A percentile compares a stretch with the other conserved stretches of the same genome.
phyloP scores from a whole-genome alignment of 345 rosid genomes.

The Mallotus nudiflorus region DNA sequence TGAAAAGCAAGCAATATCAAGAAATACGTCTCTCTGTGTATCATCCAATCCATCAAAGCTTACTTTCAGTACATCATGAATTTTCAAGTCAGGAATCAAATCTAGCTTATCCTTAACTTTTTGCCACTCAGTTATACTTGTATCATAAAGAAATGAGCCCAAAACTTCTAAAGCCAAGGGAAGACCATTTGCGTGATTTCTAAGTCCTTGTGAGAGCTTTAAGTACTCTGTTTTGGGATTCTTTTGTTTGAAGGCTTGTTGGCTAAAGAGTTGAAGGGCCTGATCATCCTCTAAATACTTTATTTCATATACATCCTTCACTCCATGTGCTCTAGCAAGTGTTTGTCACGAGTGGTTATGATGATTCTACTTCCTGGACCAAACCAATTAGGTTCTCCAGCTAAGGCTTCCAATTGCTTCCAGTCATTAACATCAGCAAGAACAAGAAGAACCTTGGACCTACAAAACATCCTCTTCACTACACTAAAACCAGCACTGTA shows the following conservation, averaged over 20 bases:
- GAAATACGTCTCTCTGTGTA: background rate
- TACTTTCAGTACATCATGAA: background rate
- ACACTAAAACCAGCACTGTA: too few species aligned
- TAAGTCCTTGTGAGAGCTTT: background rate
- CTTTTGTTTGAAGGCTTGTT: background rate
- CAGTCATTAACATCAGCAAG: background rate
- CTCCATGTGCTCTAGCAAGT: background rate
- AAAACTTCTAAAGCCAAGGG: background rate
- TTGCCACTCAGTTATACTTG: background rate
- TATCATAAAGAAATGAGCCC: too few species aligned
- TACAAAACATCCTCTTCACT: background rate
- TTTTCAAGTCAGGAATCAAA: background rate
- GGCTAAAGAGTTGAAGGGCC: too few species aligned
- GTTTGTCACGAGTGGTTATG: background rate
- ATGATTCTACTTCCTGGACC: too few species aligned
- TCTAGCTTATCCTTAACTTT: background rate
- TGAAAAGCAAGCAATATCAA: slow-evolving; percentile 11
- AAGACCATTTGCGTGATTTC: background rate
- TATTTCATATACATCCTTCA: background rate
- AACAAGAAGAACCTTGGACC: background rate
- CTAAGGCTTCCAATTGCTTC: too few species aligned
- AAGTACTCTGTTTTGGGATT: background rate
- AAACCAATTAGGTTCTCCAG: too few species aligned
- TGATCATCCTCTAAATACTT: background rate
- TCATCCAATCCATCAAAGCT: background rate